A percentile compares a stretch with the other conserved stretches of the same genome.
Evolutionary conservation across 2,329 filamentous ascomycete genomes (phyloP).

Genomic region (Fusarium irregulare): DNA sequence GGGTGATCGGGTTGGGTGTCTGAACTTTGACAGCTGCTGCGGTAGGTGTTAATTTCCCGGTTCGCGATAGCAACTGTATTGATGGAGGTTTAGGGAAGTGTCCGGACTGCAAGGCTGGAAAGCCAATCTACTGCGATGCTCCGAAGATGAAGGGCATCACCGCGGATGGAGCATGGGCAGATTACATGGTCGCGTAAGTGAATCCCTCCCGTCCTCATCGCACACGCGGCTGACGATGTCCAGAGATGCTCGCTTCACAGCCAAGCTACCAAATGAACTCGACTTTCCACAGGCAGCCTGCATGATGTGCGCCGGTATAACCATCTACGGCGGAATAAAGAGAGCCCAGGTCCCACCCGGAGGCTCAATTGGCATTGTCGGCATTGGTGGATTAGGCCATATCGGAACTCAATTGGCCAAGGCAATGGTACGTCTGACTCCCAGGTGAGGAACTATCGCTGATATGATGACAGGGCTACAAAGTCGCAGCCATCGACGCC

Average conservation of each 20-base stretch:
- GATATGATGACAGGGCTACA: neutral
- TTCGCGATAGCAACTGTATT: too few species aligned
- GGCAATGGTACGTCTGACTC: neutral
- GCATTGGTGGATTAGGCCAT: conserved; percentile 7
- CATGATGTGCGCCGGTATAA: conserved; percentile 10
- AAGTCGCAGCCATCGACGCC: conserved; percentile 7
- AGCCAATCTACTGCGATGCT: neutral
- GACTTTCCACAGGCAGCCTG: neutral
- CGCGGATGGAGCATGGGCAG: conserved; percentile 5
- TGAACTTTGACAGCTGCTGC: conserved; percentile 22
- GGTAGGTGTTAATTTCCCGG: neutral
- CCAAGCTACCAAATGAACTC: neutral
- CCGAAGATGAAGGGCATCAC: conserved; percentile 8
- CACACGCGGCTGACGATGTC: neutral
- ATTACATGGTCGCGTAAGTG: conserved; percentile 17
- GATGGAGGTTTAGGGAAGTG: neutral
- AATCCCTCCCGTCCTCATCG: rapidly evolving
- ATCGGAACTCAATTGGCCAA: conserved; percentile 9
- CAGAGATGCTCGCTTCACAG: neutral
- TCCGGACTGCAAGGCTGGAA: neutral
- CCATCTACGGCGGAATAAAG: neutral
- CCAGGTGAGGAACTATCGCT: rapidly evolving
- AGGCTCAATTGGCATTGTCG: conserved; percentile 5
- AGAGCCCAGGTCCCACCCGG: conserved; percentile 1
- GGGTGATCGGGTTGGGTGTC: conserved; percentile 6